Evolutionary conservation across 768 basidiomycete genomes (phyloP).

Genomic region (Amanita fuliginea): DNA sequence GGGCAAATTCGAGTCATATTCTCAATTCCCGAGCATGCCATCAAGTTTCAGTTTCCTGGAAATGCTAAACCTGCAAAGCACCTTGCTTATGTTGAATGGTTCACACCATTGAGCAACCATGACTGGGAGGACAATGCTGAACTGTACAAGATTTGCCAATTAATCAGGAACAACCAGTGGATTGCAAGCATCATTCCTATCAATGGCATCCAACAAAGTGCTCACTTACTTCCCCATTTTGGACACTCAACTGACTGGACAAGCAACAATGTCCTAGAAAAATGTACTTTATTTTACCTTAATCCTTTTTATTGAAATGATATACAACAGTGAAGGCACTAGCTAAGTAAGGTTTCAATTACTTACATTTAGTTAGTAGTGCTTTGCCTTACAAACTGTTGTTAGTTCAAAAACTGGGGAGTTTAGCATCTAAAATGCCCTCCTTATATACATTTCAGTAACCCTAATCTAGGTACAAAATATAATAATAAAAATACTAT

Average conservation of each 20-base stretch:
- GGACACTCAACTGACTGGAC: constrained; percentile 13
- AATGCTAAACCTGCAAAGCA: neutral
- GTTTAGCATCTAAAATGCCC: too few relatives aligned
- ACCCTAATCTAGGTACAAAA: too few relatives aligned
- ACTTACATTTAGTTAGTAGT: too few relatives aligned
- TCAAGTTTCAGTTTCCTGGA: neutral
- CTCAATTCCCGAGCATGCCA: neutral
- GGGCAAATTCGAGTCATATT: neutral
- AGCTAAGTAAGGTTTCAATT: too few relatives aligned
- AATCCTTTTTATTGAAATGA: too few relatives aligned
- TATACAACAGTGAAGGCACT: too few relatives aligned
- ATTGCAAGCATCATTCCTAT: constrained; percentile 9
- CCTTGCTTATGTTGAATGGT: neutral
- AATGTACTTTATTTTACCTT: constrained; percentile 12
- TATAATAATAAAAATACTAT: too few relatives aligned
- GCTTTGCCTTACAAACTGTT: too few relatives aligned
- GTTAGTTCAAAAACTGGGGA: too few relatives aligned
- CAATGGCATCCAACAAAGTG: constrained; percentile 8
- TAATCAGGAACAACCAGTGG: neutral
- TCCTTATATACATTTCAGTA: too few relatives aligned
- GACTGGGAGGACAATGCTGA: neutral
- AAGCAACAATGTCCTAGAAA: constrained; percentile 13
- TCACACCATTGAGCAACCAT: too few relatives aligned
- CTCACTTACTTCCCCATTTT: constrained; percentile 14
- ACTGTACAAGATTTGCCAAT: neutral